Evolutionary conservation across 768 basidiomycete species (phyloP).

Genomic region (Fomitopsis pulvina): DNA sequence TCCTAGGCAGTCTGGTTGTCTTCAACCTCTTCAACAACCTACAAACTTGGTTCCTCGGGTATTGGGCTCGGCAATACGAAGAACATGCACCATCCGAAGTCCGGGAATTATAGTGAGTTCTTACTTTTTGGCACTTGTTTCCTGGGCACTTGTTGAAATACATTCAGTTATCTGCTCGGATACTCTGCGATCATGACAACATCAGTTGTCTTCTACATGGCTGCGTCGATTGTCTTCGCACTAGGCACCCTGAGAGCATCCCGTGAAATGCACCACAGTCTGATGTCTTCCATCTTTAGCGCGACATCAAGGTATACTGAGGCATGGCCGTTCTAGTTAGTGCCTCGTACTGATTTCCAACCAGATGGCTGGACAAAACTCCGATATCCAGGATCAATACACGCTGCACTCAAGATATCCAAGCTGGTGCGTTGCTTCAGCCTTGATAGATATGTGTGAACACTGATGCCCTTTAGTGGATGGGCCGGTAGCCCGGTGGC

Average conservation of each 20-base stretch:
- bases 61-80: constrained; percentile 39
- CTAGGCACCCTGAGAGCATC: constrained; percentile 26
- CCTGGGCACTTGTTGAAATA: no score
- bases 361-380: constrained; percentile 45
- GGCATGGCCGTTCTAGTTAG: background rate
- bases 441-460: background rate
- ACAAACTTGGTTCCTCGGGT: constrained; percentile 39
- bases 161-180: constrained; percentile 23
- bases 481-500: constrained; percentile 21
- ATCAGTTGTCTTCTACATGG: constrained; percentile 16
- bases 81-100: constrained; percentile 27
- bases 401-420: constrained; percentile 64
- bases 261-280: constrained; percentile 22
- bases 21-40: constrained; percentile 11
- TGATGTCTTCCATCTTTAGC: constrained; percentile 25
- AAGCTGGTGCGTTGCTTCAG: constrained; percentile 18
- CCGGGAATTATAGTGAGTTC: constrained; percentile 26
- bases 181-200: constrained; percentile 18
- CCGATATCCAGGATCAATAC: constrained; percentile 55
- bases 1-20: constrained; percentile 14
- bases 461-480: constrained; percentile 24
- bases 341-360: background rate
- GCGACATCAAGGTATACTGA: constrained; percentile 21
- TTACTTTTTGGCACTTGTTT: background rate
- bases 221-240: constrained; percentile 17